Evolutionary conservation across 2,329 filamentous ascomycete species (phyloP), one percentile per base, ranked within the genome.

Genomic region (Trichoderma sp.): DNA sequence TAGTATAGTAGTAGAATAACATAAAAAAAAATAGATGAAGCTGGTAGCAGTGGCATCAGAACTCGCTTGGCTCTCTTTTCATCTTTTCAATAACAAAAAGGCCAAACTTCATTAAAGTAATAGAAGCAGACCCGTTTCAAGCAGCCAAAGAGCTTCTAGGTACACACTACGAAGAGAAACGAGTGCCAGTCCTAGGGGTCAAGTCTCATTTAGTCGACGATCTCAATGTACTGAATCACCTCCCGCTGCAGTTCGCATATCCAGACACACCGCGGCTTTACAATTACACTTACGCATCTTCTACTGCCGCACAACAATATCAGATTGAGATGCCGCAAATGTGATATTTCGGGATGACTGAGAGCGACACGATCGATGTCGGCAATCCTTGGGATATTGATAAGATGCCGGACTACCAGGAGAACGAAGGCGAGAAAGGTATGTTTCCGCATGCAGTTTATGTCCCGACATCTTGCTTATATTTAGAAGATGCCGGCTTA

Each of bases 141-240:
- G 77, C 76, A 6, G 73, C 74, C 1, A 75, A 71, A 14, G 73
- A 76, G n/a, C 47, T 78, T 2, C 71, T 77, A 11, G 76, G 76
- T 0, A n/a, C 72, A 2, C 58, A 67, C 1, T 75, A 74, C 15
- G 73, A 73, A 26, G 67, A 71, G 1, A 39, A 71, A 32, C 39
- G 47, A 4, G 65, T 76, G 1, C 61, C 71, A 6, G 30, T 43
- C n/a, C 62, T 75, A 6, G 73, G 72, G 0, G 73, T 72, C 15
- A 72, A 68, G 26, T 68, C 66, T 24, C 70, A 75, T 39, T 18
- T 73, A 32, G 74, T 74, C 18, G 68, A 75, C 7, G 66, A 73
- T 56, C 69, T 76, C 12, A 71, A 73, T 18, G 72, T 70, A 11
- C 73, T 76, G 24, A 30, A 65, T 21, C 74, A 76, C 47, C 39